Conservation (phyloP, 768 basidiomycete genomes). For the Agaricus sinodeliciosus region DNA sequence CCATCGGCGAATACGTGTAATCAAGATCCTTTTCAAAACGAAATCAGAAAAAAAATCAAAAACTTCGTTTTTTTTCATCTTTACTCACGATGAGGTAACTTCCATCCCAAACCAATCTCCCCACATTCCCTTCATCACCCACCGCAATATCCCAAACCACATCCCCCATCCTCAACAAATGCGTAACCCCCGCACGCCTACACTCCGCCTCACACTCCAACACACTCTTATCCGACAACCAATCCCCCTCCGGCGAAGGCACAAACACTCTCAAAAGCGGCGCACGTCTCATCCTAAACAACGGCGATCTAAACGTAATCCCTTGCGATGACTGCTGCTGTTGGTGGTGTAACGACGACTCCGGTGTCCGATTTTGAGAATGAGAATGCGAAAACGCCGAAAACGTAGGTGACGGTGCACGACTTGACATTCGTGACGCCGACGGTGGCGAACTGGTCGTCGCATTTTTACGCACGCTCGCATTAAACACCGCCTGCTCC, state of each 20-base stretch:
- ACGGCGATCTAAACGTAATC: constrained; percentile 55
- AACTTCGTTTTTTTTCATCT: neutral
- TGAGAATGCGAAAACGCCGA: constrained; percentile 44
- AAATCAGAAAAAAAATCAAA: neutral
- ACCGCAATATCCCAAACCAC: constrained; percentile 86
- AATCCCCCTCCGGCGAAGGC: constrained; percentile 80
- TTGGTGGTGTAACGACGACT: neutral
- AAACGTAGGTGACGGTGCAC: constrained; percentile 59
- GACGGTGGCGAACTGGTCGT: constrained; percentile 14
- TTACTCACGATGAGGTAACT: constrained; percentile 70
- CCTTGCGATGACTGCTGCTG: constrained; percentile 11
- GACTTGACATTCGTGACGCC: constrained; percentile 45
- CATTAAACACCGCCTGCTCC: constrained; percentile 23
- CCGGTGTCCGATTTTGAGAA: constrained; percentile 23
- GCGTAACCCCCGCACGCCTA: constrained; percentile 56
- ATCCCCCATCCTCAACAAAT: constrained; percentile 66
- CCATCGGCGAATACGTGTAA: constrained; percentile 69
- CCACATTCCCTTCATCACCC: constrained; percentile 80
- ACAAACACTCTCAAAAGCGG: constrained; percentile 78
- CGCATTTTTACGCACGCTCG: constrained; percentile 11
- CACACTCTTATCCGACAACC: constrained; percentile 78
- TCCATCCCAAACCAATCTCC: constrained; percentile 86
- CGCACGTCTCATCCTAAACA: constrained; percentile 66
- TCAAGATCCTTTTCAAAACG: constrained; percentile 61
- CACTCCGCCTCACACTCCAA: constrained; percentile 80